Conservation (phyloP, 768 basidiomycete genomes). For the Thelephora ganbajun region DNA sequence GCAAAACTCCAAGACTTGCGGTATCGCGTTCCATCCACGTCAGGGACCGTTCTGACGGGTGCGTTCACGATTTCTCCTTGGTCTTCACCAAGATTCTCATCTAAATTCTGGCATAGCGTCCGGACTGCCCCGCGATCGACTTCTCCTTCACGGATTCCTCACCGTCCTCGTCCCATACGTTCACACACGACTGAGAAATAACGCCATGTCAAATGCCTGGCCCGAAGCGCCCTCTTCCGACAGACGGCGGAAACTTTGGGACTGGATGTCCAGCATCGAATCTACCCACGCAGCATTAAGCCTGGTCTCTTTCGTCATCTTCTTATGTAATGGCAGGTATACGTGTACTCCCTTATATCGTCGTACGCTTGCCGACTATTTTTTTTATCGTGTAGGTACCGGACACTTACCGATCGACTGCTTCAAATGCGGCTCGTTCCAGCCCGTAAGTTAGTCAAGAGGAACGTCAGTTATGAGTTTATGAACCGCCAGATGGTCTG, state of each 20-base stretch:
- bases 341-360: conserved; percentile 11
- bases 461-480: conserved; percentile 93
- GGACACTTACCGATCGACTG: conserved; percentile 69
- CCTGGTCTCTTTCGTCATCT: conserved; percentile 66
- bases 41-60: conserved; percentile 23
- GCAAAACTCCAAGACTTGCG: conserved; percentile 68
- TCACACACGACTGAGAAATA: conserved; percentile 53
- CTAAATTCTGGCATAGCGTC: conserved; percentile 31
- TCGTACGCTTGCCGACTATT: not conserved
- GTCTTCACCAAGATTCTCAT: not conserved
- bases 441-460: conserved; percentile 48
- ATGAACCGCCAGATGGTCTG: conserved; percentile 99
- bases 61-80: conserved; percentile 2
- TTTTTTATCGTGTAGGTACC: conserved; percentile 43
- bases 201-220: conserved; percentile 80
- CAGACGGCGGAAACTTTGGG: conserved; percentile 61
- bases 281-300: conserved; percentile 46
- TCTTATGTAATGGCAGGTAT: conserved; percentile 79
- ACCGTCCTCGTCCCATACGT: conserved; percentile 72
- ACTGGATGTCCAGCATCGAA: conserved; percentile 49
- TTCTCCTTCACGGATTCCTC: conserved; percentile 55
- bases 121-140: conserved; percentile 43
- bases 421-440: conserved; percentile 65
- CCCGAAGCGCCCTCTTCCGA: conserved; percentile 81
- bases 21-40: conserved; percentile 23